These are phyloP conservation scores for Zygosaccharomyces gambellarensis DNA, from an alignment of 805 yeast genomes.

Conservation along the genomic window DNA sequence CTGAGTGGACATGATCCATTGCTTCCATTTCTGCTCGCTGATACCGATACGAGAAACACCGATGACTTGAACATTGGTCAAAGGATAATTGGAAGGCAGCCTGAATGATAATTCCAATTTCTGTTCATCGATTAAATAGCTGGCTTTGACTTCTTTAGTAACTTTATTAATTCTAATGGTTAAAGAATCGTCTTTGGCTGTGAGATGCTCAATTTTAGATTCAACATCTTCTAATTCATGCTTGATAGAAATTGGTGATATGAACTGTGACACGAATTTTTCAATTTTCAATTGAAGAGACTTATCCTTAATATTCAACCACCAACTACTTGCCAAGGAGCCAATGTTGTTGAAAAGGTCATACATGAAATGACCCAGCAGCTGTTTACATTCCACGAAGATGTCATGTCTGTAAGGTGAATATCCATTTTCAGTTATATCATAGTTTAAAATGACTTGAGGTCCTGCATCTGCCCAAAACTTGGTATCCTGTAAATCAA, in stretches of 20 bases:
- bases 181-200: slow-evolving; percentile 38
- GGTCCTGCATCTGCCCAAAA: slow-evolving; percentile 26
- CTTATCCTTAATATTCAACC: slow-evolving; percentile 59
- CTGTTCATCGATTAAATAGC: slow-evolving; percentile 81
- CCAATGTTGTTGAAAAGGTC: slow-evolving; percentile 31
- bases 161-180: slow-evolving; percentile 57
- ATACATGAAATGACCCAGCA: slow-evolving; percentile 25
- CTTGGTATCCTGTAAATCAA: slow-evolving; percentile 37
- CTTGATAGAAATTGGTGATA: slow-evolving; percentile 61
- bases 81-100: slow-evolving; percentile 74
- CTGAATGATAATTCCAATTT: slow-evolving; percentile 71
- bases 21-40: slow-evolving; percentile 87
- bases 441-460: slow-evolving; percentile 22
- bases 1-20: slow-evolving; percentile 91
- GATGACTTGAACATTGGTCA: slow-evolving; percentile 64
- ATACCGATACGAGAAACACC: slow-evolving; percentile 84
- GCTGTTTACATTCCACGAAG: slow-evolving; percentile 28
- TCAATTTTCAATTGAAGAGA: slow-evolving; percentile 59
- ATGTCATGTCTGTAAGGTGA: slow-evolving; percentile 28
- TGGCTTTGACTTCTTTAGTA: slow-evolving; percentile 64
- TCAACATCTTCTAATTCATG: slow-evolving; percentile 53
- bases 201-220: slow-evolving; percentile 35
- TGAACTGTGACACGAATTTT: slow-evolving; percentile 51
- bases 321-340: slow-evolving; percentile 50
- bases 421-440: slow-evolving; percentile 15